Evolutionary conservation across 768 basidiomycete species (phyloP).

Genomic region (Chalciporus sphaerocephalus): DNA sequence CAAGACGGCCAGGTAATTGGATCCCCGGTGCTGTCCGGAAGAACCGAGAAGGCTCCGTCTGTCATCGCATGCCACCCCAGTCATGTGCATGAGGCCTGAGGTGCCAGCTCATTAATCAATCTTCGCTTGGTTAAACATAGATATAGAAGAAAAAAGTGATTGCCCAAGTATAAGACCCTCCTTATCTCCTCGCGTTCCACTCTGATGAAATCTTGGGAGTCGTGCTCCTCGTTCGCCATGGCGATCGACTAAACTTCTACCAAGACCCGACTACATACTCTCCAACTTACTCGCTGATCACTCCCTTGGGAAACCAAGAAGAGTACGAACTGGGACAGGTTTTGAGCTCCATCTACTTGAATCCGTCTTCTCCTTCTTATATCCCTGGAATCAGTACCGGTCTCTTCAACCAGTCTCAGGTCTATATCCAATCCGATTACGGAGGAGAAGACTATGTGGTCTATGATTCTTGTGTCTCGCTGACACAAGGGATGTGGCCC

Average conservation of each 20-base stretch:
- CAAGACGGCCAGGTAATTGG: too few relatives aligned
- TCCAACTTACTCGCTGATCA: conserved; percentile 54
- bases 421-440: conserved; percentile 57
- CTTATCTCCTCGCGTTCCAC: not conserved
- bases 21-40: too few relatives aligned
- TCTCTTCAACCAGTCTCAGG: conserved; percentile 37
- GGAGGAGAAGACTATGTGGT: conserved; percentile 69
- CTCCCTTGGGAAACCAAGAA: conserved; percentile 62
- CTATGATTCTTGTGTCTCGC: conserved; percentile 58
- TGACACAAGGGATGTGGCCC: conserved; percentile 69
- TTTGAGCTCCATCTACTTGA: conserved; percentile 52
- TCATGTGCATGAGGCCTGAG: too few relatives aligned
- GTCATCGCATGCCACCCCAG: too few relatives aligned
- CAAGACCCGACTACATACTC: conserved; percentile 57
- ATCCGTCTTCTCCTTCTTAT: conserved; percentile 47
- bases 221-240: conserved; percentile 55
- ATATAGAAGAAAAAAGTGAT: too few relatives aligned
- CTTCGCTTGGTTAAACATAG: too few relatives aligned
- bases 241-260: conserved; percentile 63
- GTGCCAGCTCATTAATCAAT: too few relatives aligned
- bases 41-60: too few relatives aligned
- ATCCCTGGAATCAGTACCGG: conserved; percentile 39
- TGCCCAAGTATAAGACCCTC: not conserved
- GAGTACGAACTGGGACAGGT: conserved; percentile 52
- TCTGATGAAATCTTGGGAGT: conserved; percentile 45